Evolutionary conservation across 495 filamentous ascomycete species (phyloP).

Genomic region (Talaromyces liani): DNA sequence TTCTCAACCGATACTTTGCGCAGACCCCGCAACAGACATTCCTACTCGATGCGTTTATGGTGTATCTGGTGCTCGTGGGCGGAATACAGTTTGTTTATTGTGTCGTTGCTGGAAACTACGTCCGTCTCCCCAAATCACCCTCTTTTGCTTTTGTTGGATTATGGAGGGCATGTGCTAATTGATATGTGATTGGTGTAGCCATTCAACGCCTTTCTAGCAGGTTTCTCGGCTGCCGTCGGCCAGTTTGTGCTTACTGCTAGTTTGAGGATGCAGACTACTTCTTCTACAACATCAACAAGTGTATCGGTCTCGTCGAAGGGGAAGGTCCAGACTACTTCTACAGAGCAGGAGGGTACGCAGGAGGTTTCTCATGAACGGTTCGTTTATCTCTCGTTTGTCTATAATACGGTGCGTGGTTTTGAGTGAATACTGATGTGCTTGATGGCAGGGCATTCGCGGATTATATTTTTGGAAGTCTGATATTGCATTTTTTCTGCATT

Average conservation of each 20-base stretch:
- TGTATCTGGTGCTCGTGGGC: conserved; percentile 77
- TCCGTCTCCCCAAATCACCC: conserved; percentile 21
- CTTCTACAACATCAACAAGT: not conserved
- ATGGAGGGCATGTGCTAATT: no score
- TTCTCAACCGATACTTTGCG: conserved; percentile 69
- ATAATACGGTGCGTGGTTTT: no score
- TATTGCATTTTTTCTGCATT: conserved; percentile 98
- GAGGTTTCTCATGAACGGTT: conserved; percentile 43
- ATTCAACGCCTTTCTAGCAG: conserved; percentile 96
- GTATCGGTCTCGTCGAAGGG: conserved; percentile 18
- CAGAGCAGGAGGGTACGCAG: conserved; percentile 23
- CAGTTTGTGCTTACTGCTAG: conserved; percentile 93
- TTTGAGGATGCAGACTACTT: conserved; percentile 77
- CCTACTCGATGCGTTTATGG: conserved; percentile 89
- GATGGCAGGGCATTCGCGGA: conserved; percentile 81
- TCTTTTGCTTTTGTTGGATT: not conserved
- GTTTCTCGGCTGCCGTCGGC: conserved; percentile 90
- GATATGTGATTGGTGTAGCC: conserved; percentile 46
- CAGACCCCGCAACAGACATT: conserved; percentile 84
- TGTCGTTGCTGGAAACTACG: conserved; percentile 87
- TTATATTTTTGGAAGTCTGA: conserved; percentile 87
- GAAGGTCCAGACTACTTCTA: conserved; percentile 18
- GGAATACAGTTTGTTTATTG: conserved; percentile 92
- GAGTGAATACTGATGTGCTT: not conserved
- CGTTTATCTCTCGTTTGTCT: no score